phyloP scores from a whole-genome alignment of 108 stramenopile species.

The Conticribra guillardii region DNA sequence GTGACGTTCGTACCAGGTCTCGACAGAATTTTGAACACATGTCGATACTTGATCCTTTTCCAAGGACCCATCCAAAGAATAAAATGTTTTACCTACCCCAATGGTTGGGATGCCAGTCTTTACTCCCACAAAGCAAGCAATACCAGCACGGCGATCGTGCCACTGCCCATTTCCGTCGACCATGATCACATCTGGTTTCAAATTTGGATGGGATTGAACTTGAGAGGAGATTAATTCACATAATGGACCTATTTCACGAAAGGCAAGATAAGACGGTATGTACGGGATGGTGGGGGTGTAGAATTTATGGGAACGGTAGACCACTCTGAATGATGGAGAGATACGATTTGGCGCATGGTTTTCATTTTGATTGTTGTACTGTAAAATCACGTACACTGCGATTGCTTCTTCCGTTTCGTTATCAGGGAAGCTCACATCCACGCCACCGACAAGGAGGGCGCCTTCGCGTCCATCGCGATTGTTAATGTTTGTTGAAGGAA shows the following conservation, averaged over 20 bases:
- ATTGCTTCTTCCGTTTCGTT: constrained; percentile 21
- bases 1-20: constrained; percentile 17
- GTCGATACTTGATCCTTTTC: constrained; percentile 11
- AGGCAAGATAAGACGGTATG: constrained; percentile 65
- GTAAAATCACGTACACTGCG: constrained; percentile 73
- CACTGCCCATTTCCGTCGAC: constrained; percentile 71
- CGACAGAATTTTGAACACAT: constrained; percentile 15
- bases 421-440: constrained; percentile 64
- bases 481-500: not conserved
- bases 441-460: constrained; percentile 60
- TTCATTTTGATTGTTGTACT: constrained; percentile 26
- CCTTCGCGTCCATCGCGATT: not conserved
- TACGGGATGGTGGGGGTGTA: constrained; percentile 43
- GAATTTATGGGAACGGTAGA: constrained; percentile 54
- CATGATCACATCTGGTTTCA: constrained; percentile 58
- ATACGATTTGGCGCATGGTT: too few species aligned
- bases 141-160: constrained; percentile 66
- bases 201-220: constrained; percentile 32
- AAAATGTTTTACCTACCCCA: constrained; percentile 70
- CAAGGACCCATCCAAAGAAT: constrained; percentile 47
- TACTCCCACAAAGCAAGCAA: constrained; percentile 70
- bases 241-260: constrained; percentile 71
- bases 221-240: constrained; percentile 55
- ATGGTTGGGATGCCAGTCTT: constrained; percentile 65
- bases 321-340: constrained; percentile 15